These are phyloP conservation scores for Nicotiana benthamiana DNA, from an alignment of 257 asterid genomes.

Conservation along the genomic window DNA sequence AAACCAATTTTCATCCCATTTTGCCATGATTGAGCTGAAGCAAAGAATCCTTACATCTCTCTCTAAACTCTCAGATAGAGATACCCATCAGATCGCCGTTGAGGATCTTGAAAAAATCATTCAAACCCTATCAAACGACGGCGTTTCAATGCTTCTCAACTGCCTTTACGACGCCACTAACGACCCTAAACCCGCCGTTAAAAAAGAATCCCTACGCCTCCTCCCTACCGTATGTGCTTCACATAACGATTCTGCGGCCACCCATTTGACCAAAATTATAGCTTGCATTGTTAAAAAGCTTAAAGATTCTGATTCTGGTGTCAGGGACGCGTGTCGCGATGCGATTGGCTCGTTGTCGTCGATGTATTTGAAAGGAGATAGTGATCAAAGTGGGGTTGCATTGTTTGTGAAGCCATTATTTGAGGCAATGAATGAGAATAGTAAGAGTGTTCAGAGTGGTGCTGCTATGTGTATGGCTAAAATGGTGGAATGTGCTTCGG, in stretches of 20 bases:
- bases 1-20: slow-evolving; percentile 40
- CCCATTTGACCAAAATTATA: slow-evolving; percentile 82
- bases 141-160: slow-evolving; percentile 84
- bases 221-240: slow-evolving; percentile 57
- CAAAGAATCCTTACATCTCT: slow-evolving; percentile 80
- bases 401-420: slow-evolving; percentile 85
- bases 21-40: slow-evolving; percentile 91
- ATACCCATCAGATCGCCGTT: slow-evolving; percentile 97
- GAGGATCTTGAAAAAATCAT: slow-evolving; percentile 85
- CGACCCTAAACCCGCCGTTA: slow-evolving; percentile 80
- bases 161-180: slow-evolving; percentile 84
- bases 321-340: slow-evolving; percentile 87
- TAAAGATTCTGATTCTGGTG: slow-evolving; percentile 90
- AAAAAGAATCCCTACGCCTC: slow-evolving; percentile 77
- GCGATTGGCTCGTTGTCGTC: slow-evolving; percentile 74
- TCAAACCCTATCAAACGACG: slow-evolving; percentile 67
- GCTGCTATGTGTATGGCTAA: slow-evolving; percentile 86
- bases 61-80: slow-evolving; percentile 92
- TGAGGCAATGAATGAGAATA: slow-evolving; percentile 90
- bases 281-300: slow-evolving; percentile 71
- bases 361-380: slow-evolving; percentile 58
- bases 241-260: slow-evolving; percentile 56
- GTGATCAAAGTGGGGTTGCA: slow-evolving; percentile 42
- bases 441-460: slow-evolving; percentile 79
- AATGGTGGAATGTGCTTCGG: slow-evolving; percentile 75